Base-by-base conservation (phyloP, 1,284 basidiomycete species). In the Pseudozyma sp. region DNA sequence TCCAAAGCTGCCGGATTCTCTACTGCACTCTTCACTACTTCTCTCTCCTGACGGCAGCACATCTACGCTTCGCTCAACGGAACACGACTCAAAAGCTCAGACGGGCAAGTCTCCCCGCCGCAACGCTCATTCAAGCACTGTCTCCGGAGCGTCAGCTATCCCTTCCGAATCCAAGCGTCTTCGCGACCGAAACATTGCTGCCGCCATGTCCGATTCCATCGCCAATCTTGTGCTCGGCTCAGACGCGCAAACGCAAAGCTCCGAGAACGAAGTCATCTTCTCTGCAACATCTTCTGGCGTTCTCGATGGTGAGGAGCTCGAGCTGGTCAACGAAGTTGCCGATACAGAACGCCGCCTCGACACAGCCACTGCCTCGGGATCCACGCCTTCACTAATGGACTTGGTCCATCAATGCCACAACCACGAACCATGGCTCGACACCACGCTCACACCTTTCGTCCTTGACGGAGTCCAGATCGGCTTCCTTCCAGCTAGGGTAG, bases 401-500 rank as follows among this genome's bases (percentile, higher is more conserved):
- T 59, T 81, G 11, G 70, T 81, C 12, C 59, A 70, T 36, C 57
- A 63, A 36, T 81, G 78, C 48, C 81, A 83, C 59, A 84, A 84
- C 45, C 64, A 76, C 70, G 71, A 82, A 39, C 82, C 82, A 16
- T 82, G 80, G 82, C 54, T 56, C 1, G 80, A 83, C 43, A 36
- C 57, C 0, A 58, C 47, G 12, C 56, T 83, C 25, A 65, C 67
- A 9, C 72, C 80, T 1, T 78, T 82, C 57, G 35, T 78, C 14
- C 58, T 80, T 3, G 77, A 78, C 36, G 78, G 73, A 5, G 66
- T 65, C 1, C 82, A 83, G 62, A 81, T 83, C 39, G 82, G 82
- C 12, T 83, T 83, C 45, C 48, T 83, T 2, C 60, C 59, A 13
- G 45, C 63, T 1, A 14, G 19, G 4, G 82, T 83, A 4, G 53